A percentile compares a stretch with the other conserved stretches of the same genome.
These are phyloP conservation scores for Exophiala lecanii-corni DNA, from an alignment of 2,329 filamentous ascomycete species.

Conservation along the genomic window DNA sequence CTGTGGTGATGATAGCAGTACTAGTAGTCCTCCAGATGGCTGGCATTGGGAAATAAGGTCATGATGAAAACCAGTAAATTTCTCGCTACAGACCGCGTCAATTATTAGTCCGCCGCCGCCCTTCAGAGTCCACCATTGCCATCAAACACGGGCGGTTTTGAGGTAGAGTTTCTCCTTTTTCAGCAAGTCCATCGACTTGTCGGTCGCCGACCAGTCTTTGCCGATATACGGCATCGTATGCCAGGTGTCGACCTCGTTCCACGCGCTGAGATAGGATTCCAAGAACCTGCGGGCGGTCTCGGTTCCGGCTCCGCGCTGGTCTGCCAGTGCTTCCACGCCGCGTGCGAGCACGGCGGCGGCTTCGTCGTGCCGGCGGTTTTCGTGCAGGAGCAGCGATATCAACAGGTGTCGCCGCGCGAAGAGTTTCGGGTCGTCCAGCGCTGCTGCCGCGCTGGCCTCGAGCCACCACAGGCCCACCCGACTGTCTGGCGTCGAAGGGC, in stretches of 20 bases:
- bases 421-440: background rate
- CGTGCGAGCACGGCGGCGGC: background rate
- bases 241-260: background rate
- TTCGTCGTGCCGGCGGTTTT: background rate
- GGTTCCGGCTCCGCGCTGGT: background rate
- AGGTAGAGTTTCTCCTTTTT: background rate
- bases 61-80: too few relatives aligned
- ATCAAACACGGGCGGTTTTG: too few relatives aligned
- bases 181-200: background rate
- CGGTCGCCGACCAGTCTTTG: background rate
- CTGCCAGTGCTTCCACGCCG: background rate
- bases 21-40: too few relatives aligned
- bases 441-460: slow-evolving; percentile 8
- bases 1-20: too few relatives aligned
- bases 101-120: too few relatives aligned
- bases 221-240: background rate
- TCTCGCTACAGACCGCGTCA: too few relatives aligned
- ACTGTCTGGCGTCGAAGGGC: slow-evolving; percentile 2
- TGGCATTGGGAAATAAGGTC: too few relatives aligned
- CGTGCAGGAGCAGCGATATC: background rate
- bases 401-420: background rate
- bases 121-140: too few relatives aligned
- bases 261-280: background rate
- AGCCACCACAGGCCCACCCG: slow-evolving; percentile 20
- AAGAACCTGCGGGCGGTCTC: background rate